phyloP scores from a whole-genome alignment of 208 protist species.

The Entamoeba histolytica region DNA sequence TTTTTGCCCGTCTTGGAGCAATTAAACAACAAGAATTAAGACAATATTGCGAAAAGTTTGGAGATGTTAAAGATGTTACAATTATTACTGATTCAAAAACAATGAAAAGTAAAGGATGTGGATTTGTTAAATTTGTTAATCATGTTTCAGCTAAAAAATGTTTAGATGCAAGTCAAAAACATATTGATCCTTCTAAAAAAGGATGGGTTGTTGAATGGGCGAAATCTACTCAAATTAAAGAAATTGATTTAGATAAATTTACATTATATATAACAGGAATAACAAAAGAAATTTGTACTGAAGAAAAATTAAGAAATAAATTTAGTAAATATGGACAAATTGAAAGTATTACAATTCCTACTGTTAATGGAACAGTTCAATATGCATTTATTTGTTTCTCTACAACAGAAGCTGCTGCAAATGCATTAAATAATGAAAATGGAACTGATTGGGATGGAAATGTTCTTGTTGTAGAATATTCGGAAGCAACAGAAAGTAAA shows the following conservation, averaged over 20 bases:
- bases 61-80: background rate
- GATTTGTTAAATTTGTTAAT: background rate
- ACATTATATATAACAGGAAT: background rate
- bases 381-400: background rate
- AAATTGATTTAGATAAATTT: background rate
- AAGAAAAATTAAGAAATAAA: background rate
- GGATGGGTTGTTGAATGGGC: background rate
- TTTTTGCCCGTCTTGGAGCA: background rate
- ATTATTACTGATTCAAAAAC: background rate
- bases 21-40: background rate
- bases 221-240: background rate
- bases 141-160: background rate
- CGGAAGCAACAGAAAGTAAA: background rate
- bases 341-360: background rate
- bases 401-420: background rate
- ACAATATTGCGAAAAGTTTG: background rate
- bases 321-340: background rate
- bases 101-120: background rate
- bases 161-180: background rate
- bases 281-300: background rate
- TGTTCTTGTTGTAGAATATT: background rate
- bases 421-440: background rate
- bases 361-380: background rate
- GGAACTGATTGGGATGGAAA: background rate
- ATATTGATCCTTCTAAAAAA: background rate